phyloP scores from a whole-genome alignment of 2,329 filamentous ascomycete species.

The Thielaviopsis cerberus region DNA sequence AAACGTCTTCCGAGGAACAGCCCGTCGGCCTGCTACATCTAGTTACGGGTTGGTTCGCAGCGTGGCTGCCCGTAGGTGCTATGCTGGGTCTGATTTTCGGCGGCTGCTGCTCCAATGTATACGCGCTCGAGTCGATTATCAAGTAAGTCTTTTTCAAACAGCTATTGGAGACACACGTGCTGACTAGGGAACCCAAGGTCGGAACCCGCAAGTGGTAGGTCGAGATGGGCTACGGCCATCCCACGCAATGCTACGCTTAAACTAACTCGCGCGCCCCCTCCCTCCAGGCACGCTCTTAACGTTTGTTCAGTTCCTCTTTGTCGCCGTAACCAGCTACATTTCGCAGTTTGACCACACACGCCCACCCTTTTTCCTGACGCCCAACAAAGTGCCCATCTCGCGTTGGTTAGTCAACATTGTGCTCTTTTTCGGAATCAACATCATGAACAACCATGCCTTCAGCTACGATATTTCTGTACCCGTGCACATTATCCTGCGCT shows the following conservation, averaged over 20 bases:
- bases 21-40: background rate
- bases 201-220: constrained; percentile 62
- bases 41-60: constrained; percentile 1
- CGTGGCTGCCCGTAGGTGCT: constrained; percentile 35
- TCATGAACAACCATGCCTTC: constrained; percentile 95
- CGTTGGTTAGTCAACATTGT: constrained; percentile 80
- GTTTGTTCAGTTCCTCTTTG: constrained; percentile 76
- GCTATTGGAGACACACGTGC: no score
- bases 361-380: constrained; percentile 53
- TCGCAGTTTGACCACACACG: constrained; percentile 52
- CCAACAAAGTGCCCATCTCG: constrained; percentile 61
- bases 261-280: constrained; percentile 8
- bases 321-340: constrained; percentile 58
- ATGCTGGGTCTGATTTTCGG: constrained; percentile 70
- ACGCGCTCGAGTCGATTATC: constrained; percentile 83
- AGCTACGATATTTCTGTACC: constrained; percentile 92
- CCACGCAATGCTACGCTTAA: background rate
- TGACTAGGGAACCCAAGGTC: constrained; percentile 31
- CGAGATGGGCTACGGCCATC: background rate
- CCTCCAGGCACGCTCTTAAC: constrained; percentile 58
- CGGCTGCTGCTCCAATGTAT: constrained; percentile 93
- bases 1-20: background rate
- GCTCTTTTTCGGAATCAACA: constrained; percentile 83
- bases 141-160: constrained; percentile 42
- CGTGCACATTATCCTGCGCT: constrained; percentile 88